Conservation (phyloP, 2,329 filamentous ascomycete genomes). For the Aspergillus pseudoterreus region DNA sequence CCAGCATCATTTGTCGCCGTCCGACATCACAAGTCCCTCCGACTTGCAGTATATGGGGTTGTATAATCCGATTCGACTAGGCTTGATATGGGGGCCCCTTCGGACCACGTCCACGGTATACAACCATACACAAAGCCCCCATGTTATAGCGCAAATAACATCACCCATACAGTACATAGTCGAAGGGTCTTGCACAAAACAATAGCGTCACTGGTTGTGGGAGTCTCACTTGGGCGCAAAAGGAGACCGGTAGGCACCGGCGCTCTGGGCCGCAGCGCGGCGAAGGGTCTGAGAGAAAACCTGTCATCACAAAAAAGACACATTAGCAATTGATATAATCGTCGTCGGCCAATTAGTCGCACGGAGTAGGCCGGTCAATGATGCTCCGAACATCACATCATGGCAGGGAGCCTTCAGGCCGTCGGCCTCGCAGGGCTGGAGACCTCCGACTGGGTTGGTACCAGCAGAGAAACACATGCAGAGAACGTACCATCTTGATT, state of each 20-base stretch:
- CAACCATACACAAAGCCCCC: neutral
- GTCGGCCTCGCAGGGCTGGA: neutral
- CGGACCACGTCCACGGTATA: neutral
- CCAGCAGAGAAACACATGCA: neutral
- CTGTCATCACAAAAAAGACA: conserved; percentile 12
- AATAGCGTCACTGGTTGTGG: conserved; percentile 4
- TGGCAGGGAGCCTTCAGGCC: neutral
- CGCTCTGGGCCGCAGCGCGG: conserved; percentile 35
- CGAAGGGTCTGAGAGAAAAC: conserved; percentile 33
- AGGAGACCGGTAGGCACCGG: conserved; percentile 50
- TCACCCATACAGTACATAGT: neutral
- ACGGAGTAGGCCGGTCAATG: neutral
- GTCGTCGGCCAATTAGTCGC: neutral
- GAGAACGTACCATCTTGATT: conserved; percentile 29
- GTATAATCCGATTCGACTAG: neutral
- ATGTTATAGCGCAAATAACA: neutral
- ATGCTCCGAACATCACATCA: neutral
- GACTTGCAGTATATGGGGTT: neutral
- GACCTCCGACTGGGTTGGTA: no score
- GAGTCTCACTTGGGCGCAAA: conserved; percentile 55
- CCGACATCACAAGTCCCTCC: neutral
- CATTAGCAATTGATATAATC: conserved; percentile 14
- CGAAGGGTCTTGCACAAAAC: neutral
- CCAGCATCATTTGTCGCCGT: neutral
- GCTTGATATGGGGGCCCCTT: neutral